These are phyloP conservation scores for Ceratocystis ficicola DNA, from an alignment of 2,329 filamentous ascomycete genomes.

Conservation along the genomic window DNA sequence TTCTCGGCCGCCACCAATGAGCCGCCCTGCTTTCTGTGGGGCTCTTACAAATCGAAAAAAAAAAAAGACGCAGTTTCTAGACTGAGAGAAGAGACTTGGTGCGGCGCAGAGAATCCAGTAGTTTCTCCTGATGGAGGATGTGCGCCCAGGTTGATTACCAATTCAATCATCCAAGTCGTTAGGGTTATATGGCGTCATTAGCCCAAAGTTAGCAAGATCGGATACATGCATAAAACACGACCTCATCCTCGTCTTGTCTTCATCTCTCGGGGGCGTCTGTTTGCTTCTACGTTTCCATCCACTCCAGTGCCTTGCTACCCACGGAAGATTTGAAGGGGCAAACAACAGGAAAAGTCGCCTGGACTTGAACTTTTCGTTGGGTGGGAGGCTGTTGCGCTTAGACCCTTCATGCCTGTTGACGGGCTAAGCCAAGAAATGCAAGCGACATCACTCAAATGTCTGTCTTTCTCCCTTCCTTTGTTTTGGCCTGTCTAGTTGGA, in stretches of 20 bases:
- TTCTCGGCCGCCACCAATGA: too few species aligned
- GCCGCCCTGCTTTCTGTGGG: background rate
- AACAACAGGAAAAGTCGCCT: background rate
- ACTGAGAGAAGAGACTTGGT: too few species aligned
- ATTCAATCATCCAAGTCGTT: background rate
- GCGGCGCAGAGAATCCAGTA: background rate
- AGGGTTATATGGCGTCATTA: background rate
- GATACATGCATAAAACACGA: too few species aligned
- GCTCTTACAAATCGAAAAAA: background rate
- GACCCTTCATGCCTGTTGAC: background rate
- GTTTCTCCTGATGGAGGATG: background rate
- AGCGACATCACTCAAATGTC: background rate
- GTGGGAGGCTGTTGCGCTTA: background rate
- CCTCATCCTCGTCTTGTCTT: too few species aligned
- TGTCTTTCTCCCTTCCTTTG: background rate
- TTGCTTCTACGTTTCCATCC: background rate
- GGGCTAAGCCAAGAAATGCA: background rate
- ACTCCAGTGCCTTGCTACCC: background rate
- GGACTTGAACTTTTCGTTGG: background rate
- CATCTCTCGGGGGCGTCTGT: background rate
- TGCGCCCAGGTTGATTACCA: background rate
- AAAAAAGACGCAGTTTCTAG: too few species aligned
- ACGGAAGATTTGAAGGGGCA: background rate
- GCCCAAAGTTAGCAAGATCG: background rate
- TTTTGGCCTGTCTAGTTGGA: background rate